Evolutionary conservation across 2,329 filamentous ascomycete species (phyloP).

Genomic region (Ophiostoma perfectum): DNA sequence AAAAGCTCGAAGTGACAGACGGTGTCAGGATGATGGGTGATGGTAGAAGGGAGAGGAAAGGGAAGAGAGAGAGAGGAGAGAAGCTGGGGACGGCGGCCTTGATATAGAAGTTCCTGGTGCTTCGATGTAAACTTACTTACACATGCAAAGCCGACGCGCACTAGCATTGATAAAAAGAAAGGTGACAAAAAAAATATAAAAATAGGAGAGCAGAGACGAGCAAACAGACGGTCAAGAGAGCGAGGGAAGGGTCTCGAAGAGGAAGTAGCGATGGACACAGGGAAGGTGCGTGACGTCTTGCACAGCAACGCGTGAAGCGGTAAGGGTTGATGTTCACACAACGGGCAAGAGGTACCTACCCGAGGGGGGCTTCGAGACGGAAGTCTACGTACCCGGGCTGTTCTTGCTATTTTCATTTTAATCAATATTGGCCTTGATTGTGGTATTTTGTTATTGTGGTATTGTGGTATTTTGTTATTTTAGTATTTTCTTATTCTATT

Average conservation of each 20-base stretch:
- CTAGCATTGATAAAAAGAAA: background rate
- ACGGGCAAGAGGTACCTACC: no score
- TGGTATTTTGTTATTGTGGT: no score
- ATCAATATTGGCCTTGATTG: no score
- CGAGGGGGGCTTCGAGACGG: no score
- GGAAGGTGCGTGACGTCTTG: background rate
- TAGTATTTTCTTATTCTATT: no score
- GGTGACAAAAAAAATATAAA: background rate
- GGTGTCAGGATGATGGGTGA: background rate
- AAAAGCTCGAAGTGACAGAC: background rate
- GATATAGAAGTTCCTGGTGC: background rate
- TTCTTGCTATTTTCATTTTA: no score
- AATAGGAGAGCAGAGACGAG: background rate
- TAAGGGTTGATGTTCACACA: background rate
- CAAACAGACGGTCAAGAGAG: background rate
- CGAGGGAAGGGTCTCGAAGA: background rate
- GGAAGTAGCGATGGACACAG: background rate
- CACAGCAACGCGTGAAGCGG: background rate
- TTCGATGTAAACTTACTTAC: background rate
- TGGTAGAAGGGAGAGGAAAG: background rate
- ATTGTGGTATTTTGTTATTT: no score
- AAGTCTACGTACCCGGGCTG: no score
- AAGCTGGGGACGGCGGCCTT: conserved; percentile 1
- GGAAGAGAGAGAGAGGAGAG: background rate
- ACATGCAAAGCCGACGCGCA: background rate